These are phyloP conservation scores for Clitopilus hobsonii DNA, from an alignment of 768 basidiomycete genomes.

Conservation along the genomic window DNA sequence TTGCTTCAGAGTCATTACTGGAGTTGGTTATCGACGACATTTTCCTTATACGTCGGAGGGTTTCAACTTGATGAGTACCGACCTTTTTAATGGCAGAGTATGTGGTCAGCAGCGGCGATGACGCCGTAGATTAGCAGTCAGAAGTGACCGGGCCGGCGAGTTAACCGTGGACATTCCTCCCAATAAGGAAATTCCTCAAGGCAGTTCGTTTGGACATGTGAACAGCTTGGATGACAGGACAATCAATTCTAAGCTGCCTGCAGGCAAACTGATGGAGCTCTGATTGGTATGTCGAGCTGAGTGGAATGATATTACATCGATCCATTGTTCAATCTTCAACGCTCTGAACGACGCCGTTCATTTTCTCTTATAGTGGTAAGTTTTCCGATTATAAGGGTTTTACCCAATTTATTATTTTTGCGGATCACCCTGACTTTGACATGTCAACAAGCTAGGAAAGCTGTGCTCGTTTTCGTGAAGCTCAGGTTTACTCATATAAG, in stretches of 20 bases:
- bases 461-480: background rate
- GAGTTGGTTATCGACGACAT: background rate
- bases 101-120: no score
- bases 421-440: background rate
- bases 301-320: background rate
- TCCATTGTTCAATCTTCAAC: slow-evolving; percentile 1
- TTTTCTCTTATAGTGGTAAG: background rate
- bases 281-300: background rate
- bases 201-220: background rate
- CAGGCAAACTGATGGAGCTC: background rate
- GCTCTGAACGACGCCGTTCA: background rate
- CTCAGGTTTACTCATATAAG: background rate
- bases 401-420: background rate
- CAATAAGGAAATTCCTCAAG: background rate
- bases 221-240: background rate
- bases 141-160: background rate
- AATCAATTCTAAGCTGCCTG: background rate
- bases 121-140: background rate
- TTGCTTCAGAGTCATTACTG: background rate
- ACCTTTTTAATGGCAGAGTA: no score
- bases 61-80: background rate
- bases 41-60: background rate
- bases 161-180: background rate
- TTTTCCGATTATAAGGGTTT: background rate
- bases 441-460: background rate